Conservation (phyloP, 169 alveolate genomes). For the Cytauxzoon felis region DNA sequence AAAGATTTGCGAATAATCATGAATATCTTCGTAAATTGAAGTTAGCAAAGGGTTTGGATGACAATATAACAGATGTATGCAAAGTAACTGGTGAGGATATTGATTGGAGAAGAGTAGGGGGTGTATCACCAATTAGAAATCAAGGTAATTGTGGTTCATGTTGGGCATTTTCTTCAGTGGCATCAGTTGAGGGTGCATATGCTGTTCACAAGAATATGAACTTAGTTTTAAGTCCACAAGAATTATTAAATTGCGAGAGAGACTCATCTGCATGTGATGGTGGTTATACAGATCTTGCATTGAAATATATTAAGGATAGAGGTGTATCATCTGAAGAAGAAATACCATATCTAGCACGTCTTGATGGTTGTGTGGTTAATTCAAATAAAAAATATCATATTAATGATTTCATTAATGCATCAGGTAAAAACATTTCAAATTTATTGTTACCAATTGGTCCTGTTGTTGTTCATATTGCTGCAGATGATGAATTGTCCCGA, state of each 20-base stretch:
- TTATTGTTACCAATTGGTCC: constrained; percentile 64
- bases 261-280: constrained; percentile 81
- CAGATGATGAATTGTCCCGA: constrained; percentile 73
- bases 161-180: constrained; percentile 83
- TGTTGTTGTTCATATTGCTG: constrained; percentile 86
- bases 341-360: constrained; percentile 71
- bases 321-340: constrained; percentile 70
- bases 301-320: constrained; percentile 66
- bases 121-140: constrained; percentile 71
- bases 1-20: neutral
- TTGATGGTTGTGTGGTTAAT: constrained; percentile 31
- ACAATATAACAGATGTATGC: neutral
- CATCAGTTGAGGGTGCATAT: constrained; percentile 72
- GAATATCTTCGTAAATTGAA: constrained; percentile 1
- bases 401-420: constrained; percentile 7
- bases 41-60: neutral
- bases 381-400: constrained; percentile 6
- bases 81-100: constrained; percentile 17
- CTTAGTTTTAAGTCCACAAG: constrained; percentile 79
- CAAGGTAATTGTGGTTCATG: constrained; percentile 81
- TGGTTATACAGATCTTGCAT: constrained; percentile 78
- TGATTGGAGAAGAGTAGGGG: constrained; percentile 72
- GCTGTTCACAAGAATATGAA: constrained; percentile 30
- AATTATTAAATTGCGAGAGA: constrained; percentile 80
- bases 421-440: constrained; percentile 55